Evolutionary conservation across 2,329 filamentous ascomycete species (phyloP), one percentile per base, ranked within the genome.

Genomic region (Ophidiomyces ophidiicola): DNA sequence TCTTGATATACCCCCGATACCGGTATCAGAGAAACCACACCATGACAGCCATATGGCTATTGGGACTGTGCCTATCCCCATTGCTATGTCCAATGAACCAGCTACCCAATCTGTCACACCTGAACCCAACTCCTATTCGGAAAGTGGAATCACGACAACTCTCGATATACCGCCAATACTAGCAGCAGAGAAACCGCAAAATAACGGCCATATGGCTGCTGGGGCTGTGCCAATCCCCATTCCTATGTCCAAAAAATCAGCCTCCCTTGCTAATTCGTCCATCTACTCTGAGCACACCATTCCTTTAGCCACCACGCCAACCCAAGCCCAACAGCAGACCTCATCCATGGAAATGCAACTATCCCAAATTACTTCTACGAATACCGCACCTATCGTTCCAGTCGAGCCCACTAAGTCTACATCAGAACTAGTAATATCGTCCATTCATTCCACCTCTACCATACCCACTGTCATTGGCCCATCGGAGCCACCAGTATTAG

Each of bases 91-190:
- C 10, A 18, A 23, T 5, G 24, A 19, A 39, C 30, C 37, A 11
- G 15, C 17, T 19, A 5, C 29, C 12, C 36, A n/a, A n/a, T n/a
- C 57, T 50, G 59, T 56, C 26, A 64, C 66, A 12, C 50, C 56
- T 32, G 58, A 57, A 39, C 38, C 45, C 17, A 39, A 42, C 5
- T 24, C 45, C 6, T 46, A 44, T 23, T 15, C 38, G 1, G 50
- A 51, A 33, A 48, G 44, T 20, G 60, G 59, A 29, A 43, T 30
- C 36, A 44, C 34, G 38, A 44, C 36, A 31, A 46, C 44, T n/a
- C 47, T 53, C 35, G 53, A 55, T 38, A 63, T 60, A 4, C 58
- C 61, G 11, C 60, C 62, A 1, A 61, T 63, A 49, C 62, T 58
- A 43, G 53, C 53, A 7, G 62, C 59, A 56, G 61, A 64, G 43